Evolutionary conservation across 2,329 filamentous ascomycete genomes (phyloP), one percentile per base, ranked within the genome.

Genomic region (Diplodia intermedia): DNA sequence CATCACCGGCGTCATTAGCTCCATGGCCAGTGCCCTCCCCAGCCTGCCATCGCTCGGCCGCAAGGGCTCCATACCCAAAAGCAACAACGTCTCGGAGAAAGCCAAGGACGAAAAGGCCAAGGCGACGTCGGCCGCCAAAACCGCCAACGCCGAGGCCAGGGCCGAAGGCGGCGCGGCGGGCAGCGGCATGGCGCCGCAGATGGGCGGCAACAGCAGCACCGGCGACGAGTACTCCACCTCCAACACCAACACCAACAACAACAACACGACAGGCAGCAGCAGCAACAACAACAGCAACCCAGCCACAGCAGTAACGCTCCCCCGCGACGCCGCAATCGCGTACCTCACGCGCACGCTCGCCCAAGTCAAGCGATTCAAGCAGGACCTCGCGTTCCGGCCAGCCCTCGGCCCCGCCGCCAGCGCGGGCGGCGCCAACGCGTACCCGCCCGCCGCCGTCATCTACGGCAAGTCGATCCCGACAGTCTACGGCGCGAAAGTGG

Each of bases 401-500:
- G 72, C 78, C 0, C 89, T 90, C 72, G 86, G 89, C 18, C 78
- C 80, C 0, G 76, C 80, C 0, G 76, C 83, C n/a, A 97, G 97
- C 75, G 76, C 18, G 72, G 86, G 88, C 18, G 78, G 80, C 0
- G 76, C 83, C n/a, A 97, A 97, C 75, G 76, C 78, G 0, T 97
- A 97, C 74, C 94, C 94, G 2, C 94, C 94, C 0, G 83, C 92
- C 14, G 89, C 91, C 0, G 86, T 97, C 56, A 87, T 98, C 9
- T 97, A 97, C 79, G 91, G 92, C 67, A 97, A 97, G 77, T 89
- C 88, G 29, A 91, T 90, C 0, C 94, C 94, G 0, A 97, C 94
- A 0, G 91, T 97, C 0, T 93, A 89, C 75, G 93, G 90, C 0
- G 92, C 92, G 0, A 89, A 90, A 54, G 92, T 98, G 0, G 81